Conservation (phyloP, 2,329 filamentous ascomycete genomes). For the Sphaerulina musiva region DNA sequence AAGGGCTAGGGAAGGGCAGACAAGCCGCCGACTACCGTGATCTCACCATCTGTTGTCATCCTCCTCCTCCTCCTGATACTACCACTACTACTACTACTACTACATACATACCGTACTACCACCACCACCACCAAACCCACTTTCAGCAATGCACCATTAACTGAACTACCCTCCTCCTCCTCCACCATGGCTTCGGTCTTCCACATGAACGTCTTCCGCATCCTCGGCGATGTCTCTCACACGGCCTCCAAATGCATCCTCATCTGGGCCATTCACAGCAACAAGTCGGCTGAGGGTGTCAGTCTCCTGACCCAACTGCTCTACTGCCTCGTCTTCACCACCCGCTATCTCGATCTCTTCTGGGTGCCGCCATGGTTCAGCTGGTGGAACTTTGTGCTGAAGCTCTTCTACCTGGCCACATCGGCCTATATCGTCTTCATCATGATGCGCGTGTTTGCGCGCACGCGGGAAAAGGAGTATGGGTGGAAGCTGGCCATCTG, state of each 20-base stretch:
- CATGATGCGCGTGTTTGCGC: conserved; percentile 79
- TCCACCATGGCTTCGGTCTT: conserved; percentile 15
- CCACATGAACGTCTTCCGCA: conserved; percentile 52
- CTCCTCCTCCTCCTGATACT: too few relatives aligned
- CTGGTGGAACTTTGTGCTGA: conserved; percentile 72
- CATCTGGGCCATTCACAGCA: conserved; percentile 82
- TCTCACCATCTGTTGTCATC: too few relatives aligned
- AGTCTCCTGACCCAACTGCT: conserved; percentile 86
- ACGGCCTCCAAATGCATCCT: conserved; percentile 81
- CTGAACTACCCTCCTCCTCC: background rate
- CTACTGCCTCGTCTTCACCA: conserved; percentile 78
- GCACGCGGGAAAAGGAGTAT: conserved; percentile 82
- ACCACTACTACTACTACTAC: too few relatives aligned
- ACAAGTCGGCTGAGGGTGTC: conserved; percentile 80
- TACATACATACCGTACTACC: background rate
- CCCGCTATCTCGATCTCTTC: conserved; percentile 74
- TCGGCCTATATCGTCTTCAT: conserved; percentile 80
- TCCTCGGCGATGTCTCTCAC: conserved; percentile 78
- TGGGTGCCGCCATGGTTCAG: conserved; percentile 32
- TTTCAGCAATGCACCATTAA: conserved; percentile 1
- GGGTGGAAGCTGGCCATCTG: conserved; percentile 85
- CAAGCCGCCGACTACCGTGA: too few relatives aligned
- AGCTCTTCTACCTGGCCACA: conserved; percentile 79
- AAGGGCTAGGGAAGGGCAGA: too few relatives aligned
- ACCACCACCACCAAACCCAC: too few relatives aligned